Evolutionary conservation across 2,329 filamentous ascomycete genomes (phyloP).

Genomic region (Aureobasidium sp.): DNA sequence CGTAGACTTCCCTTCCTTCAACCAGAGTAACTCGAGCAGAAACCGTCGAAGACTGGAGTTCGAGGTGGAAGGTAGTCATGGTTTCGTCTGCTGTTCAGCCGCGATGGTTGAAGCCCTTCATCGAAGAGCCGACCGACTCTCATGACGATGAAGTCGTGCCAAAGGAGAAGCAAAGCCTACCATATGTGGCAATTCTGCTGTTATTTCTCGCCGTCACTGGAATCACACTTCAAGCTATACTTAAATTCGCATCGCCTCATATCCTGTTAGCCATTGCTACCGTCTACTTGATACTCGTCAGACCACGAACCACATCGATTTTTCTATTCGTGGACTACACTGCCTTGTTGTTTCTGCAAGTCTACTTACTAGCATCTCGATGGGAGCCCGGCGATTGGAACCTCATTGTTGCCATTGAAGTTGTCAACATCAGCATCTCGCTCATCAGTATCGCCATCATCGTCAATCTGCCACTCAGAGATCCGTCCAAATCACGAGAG

Average conservation of each 20-base stretch:
- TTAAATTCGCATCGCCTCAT: slow-evolving; percentile 20
- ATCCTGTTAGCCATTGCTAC: slow-evolving; percentile 20
- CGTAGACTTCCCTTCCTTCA: no score
- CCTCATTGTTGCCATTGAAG: slow-evolving; percentile 20
- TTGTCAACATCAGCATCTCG: slow-evolving; percentile 27
- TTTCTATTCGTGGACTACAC: slow-evolving; percentile 21
- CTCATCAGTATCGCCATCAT: slow-evolving; percentile 47
- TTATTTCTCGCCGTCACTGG: slow-evolving; percentile 22
- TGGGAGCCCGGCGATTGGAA: background rate
- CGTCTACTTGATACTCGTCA: slow-evolving; percentile 22
- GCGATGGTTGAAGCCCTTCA: slow-evolving; percentile 46
- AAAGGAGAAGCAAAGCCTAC: slow-evolving; percentile 28
- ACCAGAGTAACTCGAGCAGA: background rate
- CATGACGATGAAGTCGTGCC: slow-evolving; percentile 22
- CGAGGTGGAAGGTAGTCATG: no score
- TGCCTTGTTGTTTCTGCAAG: slow-evolving; percentile 22
- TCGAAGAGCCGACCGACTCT: slow-evolving; percentile 35
- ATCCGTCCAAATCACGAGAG: slow-evolving; percentile 46
- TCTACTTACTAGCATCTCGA: slow-evolving; percentile 4
- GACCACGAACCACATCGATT: slow-evolving; percentile 27
- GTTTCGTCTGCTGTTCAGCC: background rate
- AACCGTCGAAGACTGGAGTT: no score
- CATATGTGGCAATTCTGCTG: slow-evolving; percentile 28
- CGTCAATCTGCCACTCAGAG: slow-evolving; percentile 63
- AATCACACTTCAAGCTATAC: slow-evolving; percentile 8